Base-by-base conservation (phyloP, 148 eudicot species). In the Chenopodium quinoa region DNA sequence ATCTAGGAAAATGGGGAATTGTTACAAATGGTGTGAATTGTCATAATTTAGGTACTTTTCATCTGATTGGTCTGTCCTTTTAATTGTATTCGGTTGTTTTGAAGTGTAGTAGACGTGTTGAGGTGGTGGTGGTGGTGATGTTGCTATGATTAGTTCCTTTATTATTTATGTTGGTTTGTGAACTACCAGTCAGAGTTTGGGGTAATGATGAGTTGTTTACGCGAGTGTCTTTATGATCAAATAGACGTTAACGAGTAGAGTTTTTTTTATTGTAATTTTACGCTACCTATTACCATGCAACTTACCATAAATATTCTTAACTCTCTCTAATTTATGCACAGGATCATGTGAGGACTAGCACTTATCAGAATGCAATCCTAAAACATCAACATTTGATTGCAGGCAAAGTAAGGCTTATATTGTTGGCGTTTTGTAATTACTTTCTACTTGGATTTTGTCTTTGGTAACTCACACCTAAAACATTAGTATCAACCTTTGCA, bases 321-420 rank as follows among this genome's bases (percentile, higher is more conserved):
- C 14, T 71, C 50, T 44, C 40, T 82, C 71, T 32, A 73, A 69
- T 82, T 29, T 58, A 44, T 70, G 60, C 79, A 78, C 98, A 96
- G 99, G 99, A 96, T 88, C 92, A 91, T 71, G 93, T 90, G 77
- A 92, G 99, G 70, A 96, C 99, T n/a, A 93, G 92, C 69, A 88
- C 97, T 74, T 96, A 96, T 83, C 91, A 93, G 84, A 87, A 88
- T 64, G 98, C 99, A 50, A 92, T 96, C 47, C 88, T 96, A 83
- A 92, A 96, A 63, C 88, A 94, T 79, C 92, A 86, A 88, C 86
- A 87, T 73, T 80, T 70, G 11, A 94, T 96, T 72, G 93, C 91
- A 27, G 99, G 98, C 87, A 96, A 96, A 90, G 99, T 96, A 91
- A 84, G 86, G 68, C 76, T 75, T 29, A 14, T 80, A 12, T 83